Evolutionary conservation across 192 early-diverging fungal genomes (phyloP), one percentile per base, ranked within the genome.

Genomic region (Phlyctochytrium planicorne): DNA sequence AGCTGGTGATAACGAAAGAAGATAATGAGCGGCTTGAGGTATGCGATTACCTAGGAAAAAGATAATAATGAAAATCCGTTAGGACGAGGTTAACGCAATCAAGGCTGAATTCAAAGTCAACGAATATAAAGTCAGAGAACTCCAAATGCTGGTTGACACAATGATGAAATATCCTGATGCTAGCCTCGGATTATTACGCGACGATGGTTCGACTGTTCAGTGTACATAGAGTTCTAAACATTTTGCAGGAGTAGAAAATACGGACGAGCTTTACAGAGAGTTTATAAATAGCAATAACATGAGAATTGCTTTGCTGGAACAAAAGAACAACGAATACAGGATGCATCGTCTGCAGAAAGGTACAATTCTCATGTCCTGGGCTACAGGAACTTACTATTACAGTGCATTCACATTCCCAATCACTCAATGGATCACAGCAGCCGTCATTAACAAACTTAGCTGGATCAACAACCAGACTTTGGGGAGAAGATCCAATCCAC

Each of bases 261-360:
- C 32, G 30, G 79, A 81, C 63, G 40, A 56, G 2, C 32, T 81
- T 12, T 69, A 76, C 25, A 65, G 70, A 33, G 73, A 81, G 4
- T 68, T 81, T 66, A 81, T 81, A 34, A 73, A 67, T 34, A 53
- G 70, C 52, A 81, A 81, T 63, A 81, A 77, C 55, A 29, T 78
- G 14, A 60, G 79, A 23, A 81, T 81, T 23, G 69, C 79, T 4
- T 40, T 81, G 23, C 67, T 81, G 12, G 79, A 81, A 59, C 73
- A 78, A 47, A 81, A 81, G 56, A 81, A 81, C 52, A 77, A 78
- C 62, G 78, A 80, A 47, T 65, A 72, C 30, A 62, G 78, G 16
- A 40, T 70, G n/a, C 33, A 71, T 20, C 66, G 78, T 4, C n/a
- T 79, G 50, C 68, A 69, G 35, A 32, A 64, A 40, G 66, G 75